Evolutionary conservation across 164 flowering plant species (phyloP).

Genomic region (Umbellularia californica): DNA sequence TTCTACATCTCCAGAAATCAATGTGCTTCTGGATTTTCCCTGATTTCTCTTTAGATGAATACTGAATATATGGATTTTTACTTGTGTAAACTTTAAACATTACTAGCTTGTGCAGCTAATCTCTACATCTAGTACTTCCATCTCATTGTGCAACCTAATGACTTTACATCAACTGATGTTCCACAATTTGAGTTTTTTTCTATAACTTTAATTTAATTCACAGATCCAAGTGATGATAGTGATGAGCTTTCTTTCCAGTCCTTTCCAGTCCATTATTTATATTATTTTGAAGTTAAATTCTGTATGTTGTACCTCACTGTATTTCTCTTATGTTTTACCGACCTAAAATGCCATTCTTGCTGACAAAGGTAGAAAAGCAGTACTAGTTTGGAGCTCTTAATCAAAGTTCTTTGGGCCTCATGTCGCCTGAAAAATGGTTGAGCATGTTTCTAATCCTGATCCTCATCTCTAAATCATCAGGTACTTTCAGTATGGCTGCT

Average conservation of each 20-base stretch:
- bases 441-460: conserved; percentile 26
- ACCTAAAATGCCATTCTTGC: not conserved
- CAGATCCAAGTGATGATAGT: too few species aligned
- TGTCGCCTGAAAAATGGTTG: conserved; percentile 38
- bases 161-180: not conserved
- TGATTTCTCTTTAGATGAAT: not conserved
- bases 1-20: not conserved
- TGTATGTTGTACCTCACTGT: not conserved
- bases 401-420: conserved; percentile 24
- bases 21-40: not conserved
- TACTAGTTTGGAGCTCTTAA: not conserved
- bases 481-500: conserved; percentile 22
- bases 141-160: not conserved
- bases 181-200: not conserved
- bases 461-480: conserved; percentile 28
- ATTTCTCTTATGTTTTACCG: conserved; percentile 1
- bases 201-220: too few species aligned
- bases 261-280: not conserved
- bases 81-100: not conserved
- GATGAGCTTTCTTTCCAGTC: not conserved
- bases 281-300: not conserved
- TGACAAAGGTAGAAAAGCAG: not conserved
- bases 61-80: not conserved
- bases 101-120: not conserved
- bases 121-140: not conserved